Base-by-base conservation (phyloP, 1,284 basidiomycete species). In the Cutaneotrichosporon cutaneum region DNA sequence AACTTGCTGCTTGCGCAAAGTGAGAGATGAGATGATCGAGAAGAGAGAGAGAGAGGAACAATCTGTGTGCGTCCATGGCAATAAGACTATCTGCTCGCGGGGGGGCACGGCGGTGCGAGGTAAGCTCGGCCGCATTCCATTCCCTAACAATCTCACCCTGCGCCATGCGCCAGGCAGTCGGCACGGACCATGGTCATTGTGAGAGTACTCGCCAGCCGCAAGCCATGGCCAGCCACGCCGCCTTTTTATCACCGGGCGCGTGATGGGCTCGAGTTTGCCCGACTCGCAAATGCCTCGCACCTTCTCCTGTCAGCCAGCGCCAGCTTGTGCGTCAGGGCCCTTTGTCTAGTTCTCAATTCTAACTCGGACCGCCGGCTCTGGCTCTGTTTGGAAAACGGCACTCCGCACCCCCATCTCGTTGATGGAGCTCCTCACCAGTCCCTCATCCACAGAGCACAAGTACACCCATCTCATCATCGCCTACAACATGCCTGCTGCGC, bases 401-500 rank as follows among this genome's bases (percentile, higher is more conserved):
- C 39, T 3, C 39, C 39, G 39, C 14, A 36, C 35, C 35, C 36
- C 18, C 39, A 18, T 18, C 39, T 42, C 39, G 18, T 42, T 16
- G 18, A 7, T 18, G 39, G 39, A 42, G 39, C 39, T 42, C 39
- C 39, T 42, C 39, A 42, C 7, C 3, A n/a, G 18, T 42, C 16
- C 18, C 39, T n/a, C 39, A 18, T 14, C 39, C 16, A 18, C 39
- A 18, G 18, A 7, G 18, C 39, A 42, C 39, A n/a, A n/a, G 39
- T 42, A 42, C 39, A 42, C 39, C 18, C 16, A 18, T 42, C 13
- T 42, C 39, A 42, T 42, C 39, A 42, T n/a, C 39, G 39, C 8
- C 48, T 51, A 51, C 48, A 51, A 51, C 48, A 42, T 42, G 39
- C 39, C 39, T 30, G 11, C 45, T 47, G 45, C 45, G 45, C 45